Evolutionary conservation across 2,329 filamentous ascomycete species (phyloP).

Genomic region (Truncatella angustata): DNA sequence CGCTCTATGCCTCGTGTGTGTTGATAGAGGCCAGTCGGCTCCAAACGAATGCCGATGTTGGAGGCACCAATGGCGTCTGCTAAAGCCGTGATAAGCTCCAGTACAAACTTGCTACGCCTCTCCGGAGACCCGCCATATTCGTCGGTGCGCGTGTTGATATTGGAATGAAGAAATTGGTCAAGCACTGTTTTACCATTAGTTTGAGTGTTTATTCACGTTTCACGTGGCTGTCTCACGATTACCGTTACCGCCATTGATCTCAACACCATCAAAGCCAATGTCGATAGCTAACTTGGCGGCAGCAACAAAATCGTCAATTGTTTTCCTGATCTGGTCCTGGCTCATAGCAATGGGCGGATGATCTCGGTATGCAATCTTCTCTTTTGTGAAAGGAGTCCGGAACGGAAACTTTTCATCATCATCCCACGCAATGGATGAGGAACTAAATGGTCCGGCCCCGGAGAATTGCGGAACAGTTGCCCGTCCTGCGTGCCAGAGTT

Average conservation of each 20-base stretch:
- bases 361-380: conserved; percentile 19
- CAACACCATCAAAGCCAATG: conserved; percentile 52
- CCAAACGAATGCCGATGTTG: conserved; percentile 25
- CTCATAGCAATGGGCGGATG: conserved; percentile 39
- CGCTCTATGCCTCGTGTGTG: conserved; percentile 43
- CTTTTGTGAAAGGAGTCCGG: conserved; percentile 13
- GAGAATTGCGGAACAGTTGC: conserved; percentile 19
- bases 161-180: conserved; percentile 21
- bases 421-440: conserved; percentile 15
- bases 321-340: conserved; percentile 24
- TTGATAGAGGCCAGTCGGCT: conserved; percentile 45
- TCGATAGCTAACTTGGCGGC: conserved; percentile 21
- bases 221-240: conserved; percentile 10
- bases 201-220: not conserved
- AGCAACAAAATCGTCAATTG: conserved; percentile 22
- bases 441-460: conserved; percentile 12
- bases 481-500: conserved; percentile 61
- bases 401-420: conserved; percentile 20
- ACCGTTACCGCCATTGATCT: conserved; percentile 24
- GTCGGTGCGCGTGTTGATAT: conserved; percentile 27
- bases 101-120: conserved; percentile 28
- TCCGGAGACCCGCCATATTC: conserved; percentile 29
- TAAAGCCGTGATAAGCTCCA: conserved; percentile 29
- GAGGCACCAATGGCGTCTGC: conserved; percentile 24
- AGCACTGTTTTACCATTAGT: not conserved